A percentile compares a stretch with the other conserved stretches of the same genome.
These are phyloP conservation scores for Emergomyces pasteurianus DNA, from an alignment of 2,329 filamentous ascomycete genomes.

Conservation along the genomic window DNA sequence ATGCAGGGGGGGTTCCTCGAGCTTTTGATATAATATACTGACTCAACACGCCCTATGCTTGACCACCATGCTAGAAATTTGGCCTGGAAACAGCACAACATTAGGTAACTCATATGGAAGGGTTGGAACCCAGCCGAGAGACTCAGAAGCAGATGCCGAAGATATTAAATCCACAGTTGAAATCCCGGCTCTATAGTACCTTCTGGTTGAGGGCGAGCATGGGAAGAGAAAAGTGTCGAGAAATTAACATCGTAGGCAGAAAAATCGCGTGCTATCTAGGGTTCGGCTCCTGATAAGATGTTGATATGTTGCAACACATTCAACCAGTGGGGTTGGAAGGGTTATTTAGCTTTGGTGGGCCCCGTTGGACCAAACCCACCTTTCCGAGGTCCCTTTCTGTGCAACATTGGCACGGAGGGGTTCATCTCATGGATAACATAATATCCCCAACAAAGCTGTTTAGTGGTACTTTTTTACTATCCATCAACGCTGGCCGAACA, in stretches of 20 bases:
- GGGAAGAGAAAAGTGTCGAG: too few species aligned
- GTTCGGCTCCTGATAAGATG: background rate
- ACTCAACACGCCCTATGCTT: too few species aligned
- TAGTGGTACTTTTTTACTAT: too few species aligned
- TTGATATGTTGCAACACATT: too few species aligned
- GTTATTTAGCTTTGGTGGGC: too few species aligned
- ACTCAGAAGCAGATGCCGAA: background rate
- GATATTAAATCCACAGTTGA: background rate
- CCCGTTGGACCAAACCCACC: too few species aligned
- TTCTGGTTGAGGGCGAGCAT: too few species aligned
- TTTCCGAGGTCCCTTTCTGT: background rate
- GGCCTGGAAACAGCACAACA: background rate
- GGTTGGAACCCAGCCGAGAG: background rate
- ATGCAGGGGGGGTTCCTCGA: too few species aligned
- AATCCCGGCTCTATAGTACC: background rate
- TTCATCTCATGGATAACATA: too few species aligned
- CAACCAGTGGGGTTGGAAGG: too few species aligned
- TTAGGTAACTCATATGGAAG: background rate
- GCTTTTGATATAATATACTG: too few species aligned
- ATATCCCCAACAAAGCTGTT: background rate
- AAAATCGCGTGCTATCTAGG: background rate
- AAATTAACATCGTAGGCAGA: background rate
- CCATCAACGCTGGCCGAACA: background rate
- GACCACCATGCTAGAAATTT: background rate
- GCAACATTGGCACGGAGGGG: background rate